Base-by-base conservation (phyloP, 495 filamentous ascomycete genomes). In the Ramalina peruviana region DNA sequence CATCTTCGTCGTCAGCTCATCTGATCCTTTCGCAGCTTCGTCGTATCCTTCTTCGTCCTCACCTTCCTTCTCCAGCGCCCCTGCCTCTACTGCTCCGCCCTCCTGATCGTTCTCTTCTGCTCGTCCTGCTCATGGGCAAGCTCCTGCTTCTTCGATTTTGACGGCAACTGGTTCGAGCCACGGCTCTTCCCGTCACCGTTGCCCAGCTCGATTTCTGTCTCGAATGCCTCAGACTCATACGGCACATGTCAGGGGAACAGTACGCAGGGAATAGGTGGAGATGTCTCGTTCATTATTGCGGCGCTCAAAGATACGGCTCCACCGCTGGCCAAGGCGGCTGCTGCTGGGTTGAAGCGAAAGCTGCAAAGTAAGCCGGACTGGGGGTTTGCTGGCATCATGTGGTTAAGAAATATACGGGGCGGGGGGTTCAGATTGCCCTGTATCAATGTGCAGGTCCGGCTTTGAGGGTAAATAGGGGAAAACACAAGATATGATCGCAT, bases 61-160 rank as follows among this genome's bases (percentile, higher is more conserved):
- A 94, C 86, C 57, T 94, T 93, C 69, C 80, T 89, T 62, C 79
- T 94, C 55, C 88, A 90, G 62, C 78, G 87, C 48, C 87, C 87
- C 50, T 94, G 87, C 69, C 77, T 89, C 58, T 88, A 94, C 75
- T 94, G 87, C 73, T 89, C 86, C 48, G 74, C 87, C 50, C 80
- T 94, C 27, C 85, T 94, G 48, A 71, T 93, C 54, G 85, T 90
- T 50, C 82, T 94, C 54, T 94, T 94, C 71, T 72, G 81, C 42
- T 89, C 85, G 15, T 89, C 85, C 25, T 94, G 87, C 67, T 81
- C 89, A 74, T 94, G 87, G 87, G 84, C 82, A 52, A 86, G 92
- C 60, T 80, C 80, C 23, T 94, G 87, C 65, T 87, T 90, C 69
- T 85, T 94, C 60, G 85, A 92, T 64, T 75, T 88, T 40, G 80